Base-by-base conservation (phyloP, 441 rosid genomes). In the Mallotus japonicus region DNA sequence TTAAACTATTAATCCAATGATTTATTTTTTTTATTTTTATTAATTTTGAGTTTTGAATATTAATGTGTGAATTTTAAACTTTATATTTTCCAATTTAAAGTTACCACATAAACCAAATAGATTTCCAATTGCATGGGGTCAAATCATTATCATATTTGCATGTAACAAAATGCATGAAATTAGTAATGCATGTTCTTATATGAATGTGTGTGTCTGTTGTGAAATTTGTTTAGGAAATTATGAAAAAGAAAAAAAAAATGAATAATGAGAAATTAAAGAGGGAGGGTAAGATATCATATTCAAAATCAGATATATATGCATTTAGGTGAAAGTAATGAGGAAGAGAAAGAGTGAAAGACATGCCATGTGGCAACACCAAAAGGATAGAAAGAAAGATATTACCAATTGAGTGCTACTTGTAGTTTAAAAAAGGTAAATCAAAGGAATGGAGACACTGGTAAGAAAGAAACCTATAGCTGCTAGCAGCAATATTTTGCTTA, bases 371-470 rank as follows among this genome's bases (percentile, higher is more conserved):
- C 77, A 65, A 37, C 70, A 40, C 37, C 60, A 28, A 58, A 59
- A 51, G 65, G 13, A 24, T 12, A 59, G 69, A 76, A 54, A 75
- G 20, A 24, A 24, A 24, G 28, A 24, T 24, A 14, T 65, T 44
- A 22, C 67, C 79, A 79, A 78, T 75, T 75, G 87, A 79, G 86
- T 79, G 74, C 77, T 77, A 64, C 84, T 79, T 76, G 83, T 73
- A 78, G 83, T 75, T 84, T 4, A 76, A 80, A 72, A 68, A 79
- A 78, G 82, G 72, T 63, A 54, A 44, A 17, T 24, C 32, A 32
- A 34, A 44, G 19, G 32, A 34, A 70, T 66, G 75, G 79, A 79
- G 82, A 85, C 53, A 60, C 86, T 83, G 87, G 42, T 85, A 81
- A 83, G 70, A 71, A 86, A 86, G 88, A 78, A 86, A 87, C 57